Conservation (phyloP, 768 basidiomycete genomes). For the Cubamyces sp. region DNA sequence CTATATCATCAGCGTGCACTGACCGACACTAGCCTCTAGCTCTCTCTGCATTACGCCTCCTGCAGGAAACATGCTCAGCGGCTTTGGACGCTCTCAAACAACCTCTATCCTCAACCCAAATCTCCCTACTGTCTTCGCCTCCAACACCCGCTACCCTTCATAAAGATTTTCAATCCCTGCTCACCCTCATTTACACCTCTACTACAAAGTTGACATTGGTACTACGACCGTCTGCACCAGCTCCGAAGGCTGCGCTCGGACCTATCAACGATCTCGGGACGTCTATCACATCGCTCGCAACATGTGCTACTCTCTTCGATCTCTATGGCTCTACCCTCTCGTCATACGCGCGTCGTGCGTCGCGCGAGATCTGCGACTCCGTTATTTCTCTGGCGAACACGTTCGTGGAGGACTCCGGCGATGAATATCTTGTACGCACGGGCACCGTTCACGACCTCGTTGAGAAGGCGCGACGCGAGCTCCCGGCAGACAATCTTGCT, state of each 20-base stretch:
- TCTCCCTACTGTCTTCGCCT: constrained; percentile 7
- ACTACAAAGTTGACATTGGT: constrained; percentile 34
- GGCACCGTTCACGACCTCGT: constrained; percentile 36
- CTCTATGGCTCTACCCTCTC: constrained; percentile 32
- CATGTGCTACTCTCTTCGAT: constrained; percentile 36
- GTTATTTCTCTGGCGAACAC: constrained; percentile 19
- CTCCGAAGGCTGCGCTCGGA: constrained; percentile 29
- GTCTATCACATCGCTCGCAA: constrained; percentile 31
- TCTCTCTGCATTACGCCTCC: constrained; percentile 18
- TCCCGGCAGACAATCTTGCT: constrained; percentile 58
- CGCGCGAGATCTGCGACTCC: constrained; percentile 26
- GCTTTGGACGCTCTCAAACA: constrained; percentile 25
- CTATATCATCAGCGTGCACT: not conserved
- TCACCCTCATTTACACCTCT: constrained; percentile 34
- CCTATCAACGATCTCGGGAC: constrained; percentile 30
- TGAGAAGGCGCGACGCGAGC: constrained; percentile 39
- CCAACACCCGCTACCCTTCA: constrained; percentile 26
- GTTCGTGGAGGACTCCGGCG: constrained; percentile 23
- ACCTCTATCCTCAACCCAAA: constrained; percentile 9
- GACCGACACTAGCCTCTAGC: constrained; percentile 25
- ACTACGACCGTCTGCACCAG: constrained; percentile 31
- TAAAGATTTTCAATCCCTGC: constrained; percentile 33
- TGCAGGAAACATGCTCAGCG: constrained; percentile 28
- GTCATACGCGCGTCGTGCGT: constrained; percentile 17
- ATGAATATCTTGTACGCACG: constrained; percentile 34